Base-by-base conservation (phyloP, 495 filamentous ascomycete genomes). In the Annulohypoxylon nitens region DNA sequence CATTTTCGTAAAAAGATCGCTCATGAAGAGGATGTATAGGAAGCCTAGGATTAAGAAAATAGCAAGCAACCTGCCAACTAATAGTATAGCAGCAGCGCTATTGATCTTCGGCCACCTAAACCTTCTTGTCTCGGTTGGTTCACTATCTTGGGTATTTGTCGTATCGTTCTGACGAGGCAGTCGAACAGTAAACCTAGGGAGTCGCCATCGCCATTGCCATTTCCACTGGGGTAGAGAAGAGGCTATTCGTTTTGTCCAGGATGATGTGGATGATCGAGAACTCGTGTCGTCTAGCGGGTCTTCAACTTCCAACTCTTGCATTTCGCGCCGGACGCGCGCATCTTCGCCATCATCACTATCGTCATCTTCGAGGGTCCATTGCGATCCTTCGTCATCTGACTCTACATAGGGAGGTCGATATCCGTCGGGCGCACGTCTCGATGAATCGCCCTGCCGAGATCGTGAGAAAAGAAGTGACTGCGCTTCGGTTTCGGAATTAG, bases 251-350 rank as follows among this genome's bases (percentile, higher is more conserved):
- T 86, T 85, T 61, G 82, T 83, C 85, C 84, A 86, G 20, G 81
- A 69, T 1, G 80, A 81, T 23, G 80, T 79, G 11, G 75, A 75
- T 16, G 84, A 80, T 33, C 78, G 69, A 9, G 67, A 75, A 39
- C 71, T 77, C 73, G 70, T 84, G 58, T 66, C 80, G 60, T 78
- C 83, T 61, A 85, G 87, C 3, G 90, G 89, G 75, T 97, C 95
- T 70, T 93, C 84, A 6, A 97, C 88, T 75, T 97, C 95, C 88
- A 99, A 89, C 85, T 97, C 91, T 72, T 93, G 89, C 81, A 98
- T 91, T 82, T 94, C 93, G 73, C 89, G 86, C 67, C 91, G 89
- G 57, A 97, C 83, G 61, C 92, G 92, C 57, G 79, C 80, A 55
- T 85, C 82, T 69, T 84, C 81, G 55, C 76, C 78, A 45, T 79